Evolutionary conservation across 2,329 filamentous ascomycete species (phyloP), one percentile per base, ranked within the genome.

Genomic region (Fusarium globosum): DNA sequence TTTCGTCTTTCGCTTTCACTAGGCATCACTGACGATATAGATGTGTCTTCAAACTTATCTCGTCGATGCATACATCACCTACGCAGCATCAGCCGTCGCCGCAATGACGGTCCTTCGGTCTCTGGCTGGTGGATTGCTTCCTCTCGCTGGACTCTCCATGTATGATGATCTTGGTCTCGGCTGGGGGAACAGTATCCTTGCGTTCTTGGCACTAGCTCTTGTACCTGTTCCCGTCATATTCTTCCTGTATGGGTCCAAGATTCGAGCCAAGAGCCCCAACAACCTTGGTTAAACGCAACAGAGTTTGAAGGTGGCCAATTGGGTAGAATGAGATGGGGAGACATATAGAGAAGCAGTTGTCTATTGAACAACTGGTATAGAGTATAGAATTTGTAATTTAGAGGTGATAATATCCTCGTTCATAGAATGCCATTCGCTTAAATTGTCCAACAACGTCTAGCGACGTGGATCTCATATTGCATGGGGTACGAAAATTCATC

Each of bases 51-150:
- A 88, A 58, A 89, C 78, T 26, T 81, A 81, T 18, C 73, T 81
- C 23, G 74, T 81, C 26, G 80, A 81, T n/a, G 69, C 77, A 7
- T 81, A 80, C 61, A 72, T 79, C 33, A 49, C 65, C 2, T 79
- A 80, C 53, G 79, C 79, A 1, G 80, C 80, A 16, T 80, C 79
- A 6, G 80, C 77, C 2, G 74, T 79, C 8, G 80, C 80, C 2
- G 78, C 80, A 2, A 65, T 76, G 26, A 80, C 80, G 0, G 77
- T 81, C 8, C 67, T 81, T 2, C 74, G 80, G 64, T 92, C 89
- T 1, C 79, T 94, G 66, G 91, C 90, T n/a, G 91, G 89, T 0
- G 90, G 87, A 0, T 91, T 94, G 33, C 86, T 91, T 15, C 90
- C 90, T 1, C 80, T 92, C 3, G 89, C 88, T 5, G 90, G 89